Evolutionary conservation across 441 rosid genomes (phyloP).

Genomic region (Euphorbia schlechtendalii): DNA sequence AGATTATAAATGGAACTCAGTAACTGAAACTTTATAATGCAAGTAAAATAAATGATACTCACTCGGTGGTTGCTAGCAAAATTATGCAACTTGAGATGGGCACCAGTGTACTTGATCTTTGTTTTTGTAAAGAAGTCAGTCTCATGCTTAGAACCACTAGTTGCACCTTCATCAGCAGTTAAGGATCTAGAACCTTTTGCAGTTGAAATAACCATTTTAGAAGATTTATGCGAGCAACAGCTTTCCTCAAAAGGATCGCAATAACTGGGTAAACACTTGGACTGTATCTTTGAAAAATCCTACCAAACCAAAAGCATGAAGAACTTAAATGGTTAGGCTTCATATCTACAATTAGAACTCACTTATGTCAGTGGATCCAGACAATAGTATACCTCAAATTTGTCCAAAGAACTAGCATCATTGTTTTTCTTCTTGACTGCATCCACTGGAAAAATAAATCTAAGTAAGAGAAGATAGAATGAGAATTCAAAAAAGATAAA

Average conservation of each 20-base stretch:
- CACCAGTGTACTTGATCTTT: slow-evolving; percentile 28
- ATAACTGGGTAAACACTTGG: slow-evolving; percentile 34
- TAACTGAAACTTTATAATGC: background rate
- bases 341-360: slow-evolving; percentile 15
- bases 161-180: slow-evolving; percentile 31
- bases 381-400: slow-evolving; percentile 31
- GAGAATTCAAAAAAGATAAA: slow-evolving; percentile 14
- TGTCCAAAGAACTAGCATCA: slow-evolving; percentile 18
- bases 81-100: slow-evolving; percentile 35
- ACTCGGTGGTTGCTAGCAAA: slow-evolving; percentile 38
- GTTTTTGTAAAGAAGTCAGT: slow-evolving; percentile 36
- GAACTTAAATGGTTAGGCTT: slow-evolving; percentile 7
- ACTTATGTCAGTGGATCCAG: slow-evolving; percentile 7
- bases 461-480: slow-evolving; percentile 19
- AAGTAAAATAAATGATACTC: slow-evolving; percentile 25
- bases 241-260: slow-evolving; percentile 56
- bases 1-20: background rate
- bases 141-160: slow-evolving; percentile 33
- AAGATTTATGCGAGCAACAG: slow-evolving; percentile 48
- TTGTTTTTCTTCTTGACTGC: slow-evolving; percentile 33
- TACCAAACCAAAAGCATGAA: slow-evolving; percentile 26
- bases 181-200: slow-evolving; percentile 34
- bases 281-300: slow-evolving; percentile 28
- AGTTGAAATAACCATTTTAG: slow-evolving; percentile 29
- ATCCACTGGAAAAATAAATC: slow-evolving; percentile 21